These are phyloP conservation scores for Monosporascus sp. DNA, from an alignment of 2,329 filamentous ascomycete genomes.

Conservation along the genomic window DNA sequence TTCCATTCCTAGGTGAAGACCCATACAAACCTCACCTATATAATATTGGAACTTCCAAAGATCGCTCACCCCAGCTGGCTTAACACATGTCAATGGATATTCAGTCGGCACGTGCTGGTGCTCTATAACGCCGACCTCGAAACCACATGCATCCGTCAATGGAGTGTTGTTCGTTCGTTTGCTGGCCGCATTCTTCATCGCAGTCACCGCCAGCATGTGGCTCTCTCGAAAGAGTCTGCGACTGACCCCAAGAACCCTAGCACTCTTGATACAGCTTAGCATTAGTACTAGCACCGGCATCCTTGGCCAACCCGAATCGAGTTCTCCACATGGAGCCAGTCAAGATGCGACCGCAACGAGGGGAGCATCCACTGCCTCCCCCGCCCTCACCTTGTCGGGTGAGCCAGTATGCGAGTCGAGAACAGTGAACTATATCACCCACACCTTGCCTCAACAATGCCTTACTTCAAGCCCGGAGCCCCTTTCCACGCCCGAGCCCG, in stretches of 20 bases:
- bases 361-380: background rate
- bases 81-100: no score
- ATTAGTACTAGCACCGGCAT: background rate
- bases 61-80: no score
- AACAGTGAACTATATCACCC: slow-evolving; percentile 78
- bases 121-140: background rate
- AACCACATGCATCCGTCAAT: background rate
- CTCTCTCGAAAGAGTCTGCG: background rate
- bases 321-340: background rate
- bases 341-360: background rate
- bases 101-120: no score
- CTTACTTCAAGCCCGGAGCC: slow-evolving; percentile 56
- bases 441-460: slow-evolving; percentile 71
- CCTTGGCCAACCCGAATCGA: background rate
- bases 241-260: background rate
- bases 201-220: background rate
- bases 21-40: background rate
- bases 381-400: slow-evolving; percentile 3
- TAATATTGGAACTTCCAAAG: no score
- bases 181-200: background rate
- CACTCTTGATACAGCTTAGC: background rate
- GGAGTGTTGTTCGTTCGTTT: background rate
- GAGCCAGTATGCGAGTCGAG: slow-evolving; percentile 48
- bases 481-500: slow-evolving; percentile 16
- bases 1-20: background rate